A percentile compares a stretch with the other conserved stretches of the same genome.
These are phyloP conservation scores for Colletotrichum cuscutae DNA, from an alignment of 2,329 filamentous ascomycete genomes.

Conservation along the genomic window DNA sequence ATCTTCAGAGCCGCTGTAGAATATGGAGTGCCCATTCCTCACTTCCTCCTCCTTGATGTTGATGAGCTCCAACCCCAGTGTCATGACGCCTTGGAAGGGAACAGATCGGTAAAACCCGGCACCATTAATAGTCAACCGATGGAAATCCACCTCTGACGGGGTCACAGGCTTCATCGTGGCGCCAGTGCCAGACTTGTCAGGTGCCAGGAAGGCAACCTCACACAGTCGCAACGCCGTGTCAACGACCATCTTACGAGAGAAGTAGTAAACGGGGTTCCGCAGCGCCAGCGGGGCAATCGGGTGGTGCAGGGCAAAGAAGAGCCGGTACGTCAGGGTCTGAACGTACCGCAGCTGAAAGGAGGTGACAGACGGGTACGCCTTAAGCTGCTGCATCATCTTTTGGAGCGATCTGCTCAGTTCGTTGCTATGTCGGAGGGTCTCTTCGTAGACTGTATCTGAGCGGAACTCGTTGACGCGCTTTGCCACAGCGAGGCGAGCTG, in stretches of 20 bases:
- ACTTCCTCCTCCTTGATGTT: slow-evolving; percentile 55
- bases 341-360: slow-evolving; percentile 54
- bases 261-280: slow-evolving; percentile 60
- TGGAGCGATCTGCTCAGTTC: slow-evolving; percentile 54
- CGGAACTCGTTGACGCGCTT: slow-evolving; percentile 59
- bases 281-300: slow-evolving; percentile 56
- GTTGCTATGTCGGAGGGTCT: slow-evolving; percentile 57
- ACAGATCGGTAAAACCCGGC: slow-evolving; percentile 55
- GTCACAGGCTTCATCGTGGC: not conserved
- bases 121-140: slow-evolving; percentile 51
- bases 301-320: slow-evolving; percentile 65
- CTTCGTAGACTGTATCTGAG: slow-evolving; percentile 54
- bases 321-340: slow-evolving; percentile 57
- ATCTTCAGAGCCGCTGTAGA: slow-evolving; percentile 45
- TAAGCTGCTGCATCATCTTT: slow-evolving; percentile 46
- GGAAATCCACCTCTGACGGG: slow-evolving; percentile 42
- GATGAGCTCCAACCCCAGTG: slow-evolving; percentile 58
- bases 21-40: slow-evolving; percentile 42
- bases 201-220: slow-evolving; percentile 38
- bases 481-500: slow-evolving; percentile 54
- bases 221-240: slow-evolving; percentile 46
- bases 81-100: slow-evolving; percentile 51
- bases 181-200: slow-evolving; percentile 33
- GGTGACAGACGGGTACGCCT: slow-evolving; percentile 38
- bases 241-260: slow-evolving; percentile 61